Conservation (phyloP, 352 stramenopile species). For the Thraustochytrium sp. region DNA sequence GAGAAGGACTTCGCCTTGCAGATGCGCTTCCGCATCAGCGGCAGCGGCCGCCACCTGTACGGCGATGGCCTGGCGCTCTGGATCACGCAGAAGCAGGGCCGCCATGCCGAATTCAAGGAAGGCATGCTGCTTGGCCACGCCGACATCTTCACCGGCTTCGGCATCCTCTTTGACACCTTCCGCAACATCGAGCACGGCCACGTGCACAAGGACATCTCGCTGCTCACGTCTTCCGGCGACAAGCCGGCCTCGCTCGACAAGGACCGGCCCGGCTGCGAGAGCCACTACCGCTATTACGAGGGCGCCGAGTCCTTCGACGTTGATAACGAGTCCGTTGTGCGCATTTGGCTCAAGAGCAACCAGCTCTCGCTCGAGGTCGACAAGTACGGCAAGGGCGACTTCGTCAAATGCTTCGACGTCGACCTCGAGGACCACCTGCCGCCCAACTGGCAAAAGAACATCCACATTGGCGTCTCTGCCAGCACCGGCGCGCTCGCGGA, state of each 20-base stretch:
- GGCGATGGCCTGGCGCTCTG: conserved; percentile 59
- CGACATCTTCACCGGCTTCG: conserved; percentile 55
- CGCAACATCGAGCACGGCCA: conserved; percentile 58
- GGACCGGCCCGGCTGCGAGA: not conserved
- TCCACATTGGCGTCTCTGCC: conserved; percentile 56
- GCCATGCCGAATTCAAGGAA: conserved; percentile 24
- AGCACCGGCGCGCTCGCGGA: conserved; percentile 66
- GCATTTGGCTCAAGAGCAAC: conserved; percentile 31
- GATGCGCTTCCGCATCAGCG: conserved; percentile 58
- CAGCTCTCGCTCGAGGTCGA: conserved; percentile 41
- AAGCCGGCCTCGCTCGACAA: conserved; percentile 6
- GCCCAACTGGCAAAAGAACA: conserved; percentile 49
- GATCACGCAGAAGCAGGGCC: conserved; percentile 49
- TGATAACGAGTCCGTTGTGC: conserved; percentile 48
- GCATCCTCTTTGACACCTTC: conserved; percentile 65
- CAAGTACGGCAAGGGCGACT: conserved; percentile 52
- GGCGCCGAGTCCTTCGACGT: conserved; percentile 31
- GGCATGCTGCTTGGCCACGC: conserved; percentile 51
- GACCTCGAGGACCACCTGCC: conserved; percentile 44
- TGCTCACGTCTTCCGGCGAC: conserved; percentile 56
- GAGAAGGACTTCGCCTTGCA: conserved; percentile 48
- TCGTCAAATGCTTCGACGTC: conserved; percentile 48
- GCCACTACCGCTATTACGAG: conserved; percentile 43
- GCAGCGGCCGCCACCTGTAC: conserved; percentile 55
- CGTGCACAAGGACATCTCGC: conserved; percentile 58